Conservation (phyloP, 2,329 filamentous ascomycete genomes). For the Botrytis sinoallii region DNA sequence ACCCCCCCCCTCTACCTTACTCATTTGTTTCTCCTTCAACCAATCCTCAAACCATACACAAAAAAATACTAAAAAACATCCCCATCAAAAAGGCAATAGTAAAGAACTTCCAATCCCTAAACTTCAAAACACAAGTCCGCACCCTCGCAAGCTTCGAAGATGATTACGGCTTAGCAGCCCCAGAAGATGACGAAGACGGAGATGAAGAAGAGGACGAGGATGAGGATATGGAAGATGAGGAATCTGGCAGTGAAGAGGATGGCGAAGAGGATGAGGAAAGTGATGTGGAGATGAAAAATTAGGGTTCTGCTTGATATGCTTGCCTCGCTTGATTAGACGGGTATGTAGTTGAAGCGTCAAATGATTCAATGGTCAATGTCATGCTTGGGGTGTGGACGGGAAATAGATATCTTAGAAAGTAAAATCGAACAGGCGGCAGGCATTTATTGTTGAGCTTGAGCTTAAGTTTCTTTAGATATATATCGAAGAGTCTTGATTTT, state of each 20-base stretch:
- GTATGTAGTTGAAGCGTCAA: background rate
- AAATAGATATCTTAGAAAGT: background rate
- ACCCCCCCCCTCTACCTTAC: constrained; percentile 10
- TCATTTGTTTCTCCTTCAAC: background rate
- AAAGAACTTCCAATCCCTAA: constrained; percentile 68
- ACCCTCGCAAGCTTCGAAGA: constrained; percentile 80
- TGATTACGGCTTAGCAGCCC: constrained; percentile 73
- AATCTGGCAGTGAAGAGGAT: constrained; percentile 24
- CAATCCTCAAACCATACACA: background rate
- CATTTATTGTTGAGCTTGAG: background rate
- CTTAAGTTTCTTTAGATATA: background rate
- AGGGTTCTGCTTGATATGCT: background rate
- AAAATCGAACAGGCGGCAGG: background rate
- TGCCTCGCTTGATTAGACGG: background rate
- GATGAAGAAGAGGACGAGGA: constrained; percentile 41
- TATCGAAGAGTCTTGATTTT: background rate
- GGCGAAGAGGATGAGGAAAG: constrained; percentile 25
- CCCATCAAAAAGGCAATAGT: constrained; percentile 59
- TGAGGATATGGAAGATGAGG: constrained; percentile 31
- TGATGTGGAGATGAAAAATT: constrained; percentile 4
- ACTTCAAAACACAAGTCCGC: constrained; percentile 75
- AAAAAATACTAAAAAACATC: background rate
- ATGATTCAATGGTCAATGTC: too few species aligned
- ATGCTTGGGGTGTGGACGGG: too few species aligned
- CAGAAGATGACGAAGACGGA: constrained; percentile 51